These are phyloP conservation scores for Aphanomyces cochlioides DNA, from an alignment of 352 stramenopile genomes.

Conservation along the genomic window DNA sequence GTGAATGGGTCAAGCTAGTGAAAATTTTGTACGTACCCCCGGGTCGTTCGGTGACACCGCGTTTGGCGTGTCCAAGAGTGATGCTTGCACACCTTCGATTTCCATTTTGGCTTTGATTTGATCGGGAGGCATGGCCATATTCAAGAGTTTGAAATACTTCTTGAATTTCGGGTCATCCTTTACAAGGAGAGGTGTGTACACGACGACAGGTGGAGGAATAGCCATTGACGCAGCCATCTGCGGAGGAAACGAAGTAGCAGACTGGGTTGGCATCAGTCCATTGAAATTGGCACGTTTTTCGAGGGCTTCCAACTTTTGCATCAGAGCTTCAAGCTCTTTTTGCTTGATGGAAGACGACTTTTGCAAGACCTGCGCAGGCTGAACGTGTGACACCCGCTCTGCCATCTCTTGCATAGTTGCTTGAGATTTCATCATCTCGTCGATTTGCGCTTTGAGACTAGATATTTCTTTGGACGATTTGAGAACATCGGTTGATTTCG, in stretches of 20 bases:
- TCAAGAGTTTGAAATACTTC: constrained; percentile 84
- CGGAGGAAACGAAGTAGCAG: background rate
- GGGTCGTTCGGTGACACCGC: constrained; percentile 71
- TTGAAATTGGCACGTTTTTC: constrained; percentile 48
- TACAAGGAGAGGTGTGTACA: constrained; percentile 62
- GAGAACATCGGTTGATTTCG: constrained; percentile 26
- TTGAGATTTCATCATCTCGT: constrained; percentile 31
- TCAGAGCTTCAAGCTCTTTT: constrained; percentile 70
- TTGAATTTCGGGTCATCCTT: constrained; percentile 64
- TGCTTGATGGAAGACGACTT: constrained; percentile 47
- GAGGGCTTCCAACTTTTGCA: constrained; percentile 67
- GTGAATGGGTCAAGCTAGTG: constrained; percentile 1
- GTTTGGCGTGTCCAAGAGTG: constrained; percentile 64
- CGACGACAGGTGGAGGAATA: constrained; percentile 4
- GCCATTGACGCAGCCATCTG: constrained; percentile 4
- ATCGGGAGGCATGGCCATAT: constrained; percentile 69
- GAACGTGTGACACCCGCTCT: constrained; percentile 21
- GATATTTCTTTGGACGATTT: constrained; percentile 28
- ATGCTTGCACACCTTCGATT: constrained; percentile 54
- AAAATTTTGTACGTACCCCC: constrained; percentile 40
- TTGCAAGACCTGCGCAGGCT: constrained; percentile 37
- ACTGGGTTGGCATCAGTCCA: background rate
- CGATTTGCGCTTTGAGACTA: constrained; percentile 20
- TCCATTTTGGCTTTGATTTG: constrained; percentile 83
- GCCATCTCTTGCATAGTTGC: constrained; percentile 33